Evolutionary conservation across 805 yeast species (phyloP).

Genomic region (Saccharomycopsis guyanensis): DNA sequence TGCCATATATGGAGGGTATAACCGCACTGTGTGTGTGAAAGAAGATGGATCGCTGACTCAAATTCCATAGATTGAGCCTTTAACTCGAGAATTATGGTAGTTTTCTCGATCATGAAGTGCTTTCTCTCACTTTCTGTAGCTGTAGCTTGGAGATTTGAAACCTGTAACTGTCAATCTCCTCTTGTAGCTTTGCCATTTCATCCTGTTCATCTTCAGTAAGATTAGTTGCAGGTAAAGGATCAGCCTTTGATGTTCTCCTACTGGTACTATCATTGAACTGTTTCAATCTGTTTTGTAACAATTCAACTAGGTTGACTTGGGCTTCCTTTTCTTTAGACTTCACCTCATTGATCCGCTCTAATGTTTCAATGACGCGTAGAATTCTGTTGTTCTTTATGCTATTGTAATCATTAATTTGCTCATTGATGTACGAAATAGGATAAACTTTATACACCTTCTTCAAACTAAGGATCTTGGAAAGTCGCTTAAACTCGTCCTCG

Average conservation of each 20-base stretch:
- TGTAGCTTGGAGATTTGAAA: constrained; percentile 19
- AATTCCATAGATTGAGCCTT: too few relatives aligned
- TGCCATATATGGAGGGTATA: too few relatives aligned
- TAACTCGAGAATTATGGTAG: too few relatives aligned
- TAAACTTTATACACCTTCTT: constrained; percentile 20
- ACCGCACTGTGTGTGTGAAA: too few relatives aligned
- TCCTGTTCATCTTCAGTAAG: constrained; percentile 7
- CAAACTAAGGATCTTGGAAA: constrained; percentile 12
- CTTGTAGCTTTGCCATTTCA: constrained; percentile 14
- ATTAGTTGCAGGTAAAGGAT: background rate
- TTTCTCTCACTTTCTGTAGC: constrained; percentile 7
- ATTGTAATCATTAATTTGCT: constrained; percentile 20
- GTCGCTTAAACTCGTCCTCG: constrained; percentile 17
- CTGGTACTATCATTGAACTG: constrained; percentile 3
- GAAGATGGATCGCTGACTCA: too few relatives aligned
- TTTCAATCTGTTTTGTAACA: constrained; percentile 16
- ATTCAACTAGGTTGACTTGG: constrained; percentile 12
- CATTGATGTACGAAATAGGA: constrained; percentile 18
- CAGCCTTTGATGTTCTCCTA: background rate
- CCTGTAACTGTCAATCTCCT: constrained; percentile 9
- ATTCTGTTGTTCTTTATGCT: constrained; percentile 17
- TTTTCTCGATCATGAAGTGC: too few relatives aligned
- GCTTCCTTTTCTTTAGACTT: constrained; percentile 19
- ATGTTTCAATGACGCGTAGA: constrained; percentile 18
- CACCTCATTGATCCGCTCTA: constrained; percentile 17